These are phyloP conservation scores for Pseudozyma flocculosa DNA, from an alignment of 1,284 basidiomycete genomes.

Conservation along the genomic window DNA sequence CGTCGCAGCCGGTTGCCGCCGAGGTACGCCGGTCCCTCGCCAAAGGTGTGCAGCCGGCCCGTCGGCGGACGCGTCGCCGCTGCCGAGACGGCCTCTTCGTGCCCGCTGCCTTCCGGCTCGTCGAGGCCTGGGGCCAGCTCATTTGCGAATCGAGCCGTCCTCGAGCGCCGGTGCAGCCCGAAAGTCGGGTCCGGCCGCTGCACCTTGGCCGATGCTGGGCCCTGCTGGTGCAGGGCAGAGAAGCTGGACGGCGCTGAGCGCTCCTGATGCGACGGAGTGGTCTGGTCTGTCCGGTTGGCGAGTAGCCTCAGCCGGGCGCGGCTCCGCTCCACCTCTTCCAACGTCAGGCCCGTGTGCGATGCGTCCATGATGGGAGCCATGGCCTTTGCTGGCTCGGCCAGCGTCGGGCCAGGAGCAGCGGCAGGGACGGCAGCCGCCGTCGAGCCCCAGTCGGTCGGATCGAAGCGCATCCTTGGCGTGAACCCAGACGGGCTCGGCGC, in stretches of 20 bases:
- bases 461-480: constrained; percentile 35
- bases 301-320: constrained; percentile 26
- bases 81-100: too few relatives aligned
- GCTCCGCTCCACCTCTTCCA: constrained; percentile 16
- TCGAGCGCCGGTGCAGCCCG: constrained; percentile 19
- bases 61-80: too few relatives aligned
- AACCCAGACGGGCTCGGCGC: constrained; percentile 36
- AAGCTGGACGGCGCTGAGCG: too few relatives aligned
- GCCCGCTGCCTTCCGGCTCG: too few relatives aligned
- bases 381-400: not conserved
- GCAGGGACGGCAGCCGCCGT: constrained; percentile 4
- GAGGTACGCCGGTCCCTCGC: too few relatives aligned
- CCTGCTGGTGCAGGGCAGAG: constrained; percentile 3
- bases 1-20: too few relatives aligned
- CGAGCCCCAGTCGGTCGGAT: constrained; percentile 21
- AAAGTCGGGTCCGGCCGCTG: too few relatives aligned
- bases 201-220: too few relatives aligned
- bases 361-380: not conserved
- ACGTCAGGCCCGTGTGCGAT: constrained; percentile 8
- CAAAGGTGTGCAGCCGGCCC: too few relatives aligned
- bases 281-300: constrained; percentile 5
- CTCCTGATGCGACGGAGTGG: too few relatives aligned
- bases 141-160: constrained; percentile 24
- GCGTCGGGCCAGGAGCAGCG: constrained; percentile 19
- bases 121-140: constrained; percentile 4